Evolutionary conservation across 768 basidiomycete species (phyloP), one percentile per base, ranked within the genome.

Genomic region (Sarcodon sp.): DNA sequence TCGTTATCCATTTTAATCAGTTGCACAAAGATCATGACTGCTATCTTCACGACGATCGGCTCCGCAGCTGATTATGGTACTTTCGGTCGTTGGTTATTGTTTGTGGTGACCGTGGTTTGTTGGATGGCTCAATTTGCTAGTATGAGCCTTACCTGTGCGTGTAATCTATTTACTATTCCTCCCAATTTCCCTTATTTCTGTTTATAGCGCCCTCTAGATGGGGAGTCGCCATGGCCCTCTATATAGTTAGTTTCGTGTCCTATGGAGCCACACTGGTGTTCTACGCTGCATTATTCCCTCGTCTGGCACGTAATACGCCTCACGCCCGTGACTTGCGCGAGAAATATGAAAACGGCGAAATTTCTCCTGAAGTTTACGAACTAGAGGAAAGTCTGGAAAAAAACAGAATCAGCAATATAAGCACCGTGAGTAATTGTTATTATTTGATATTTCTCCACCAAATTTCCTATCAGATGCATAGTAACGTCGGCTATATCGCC

Each of bases 261-360:
- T 89, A 87, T 51, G 85, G 85, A 0, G 86, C 85, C 3, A 86
- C 86, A 0, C 71, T 87, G 8, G 84, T 88, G 0, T 90, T 90
- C 61, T 90, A 80, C 54, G 76, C 80, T 0, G 87, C 86, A 0
- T 54, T 76, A 11, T 89, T 90, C 59, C 88, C 88, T 1, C 78
- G 85, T 7, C 73, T 91, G 1, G 87, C 88, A 0, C 73, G 85
- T 3, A 88, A 89, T 57, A 89, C 87, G 0, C 62, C 70, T 3
- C 80, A 75, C 53, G 67, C 85, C 4, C 73, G 79, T 11, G 61
- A 60, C 2, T 62, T 87, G 3, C 66, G 69, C 34, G 72, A 71
- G 44, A 73, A 69, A 54, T 79, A 73, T 47, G 79, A 80, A 44
- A 67, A 66, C 0, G 81, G 82, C 0, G 74, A 81, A 50, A 76